phyloP scores from a whole-genome alignment of 2,329 filamentous ascomycete species.

The Didymella segeticola region DNA sequence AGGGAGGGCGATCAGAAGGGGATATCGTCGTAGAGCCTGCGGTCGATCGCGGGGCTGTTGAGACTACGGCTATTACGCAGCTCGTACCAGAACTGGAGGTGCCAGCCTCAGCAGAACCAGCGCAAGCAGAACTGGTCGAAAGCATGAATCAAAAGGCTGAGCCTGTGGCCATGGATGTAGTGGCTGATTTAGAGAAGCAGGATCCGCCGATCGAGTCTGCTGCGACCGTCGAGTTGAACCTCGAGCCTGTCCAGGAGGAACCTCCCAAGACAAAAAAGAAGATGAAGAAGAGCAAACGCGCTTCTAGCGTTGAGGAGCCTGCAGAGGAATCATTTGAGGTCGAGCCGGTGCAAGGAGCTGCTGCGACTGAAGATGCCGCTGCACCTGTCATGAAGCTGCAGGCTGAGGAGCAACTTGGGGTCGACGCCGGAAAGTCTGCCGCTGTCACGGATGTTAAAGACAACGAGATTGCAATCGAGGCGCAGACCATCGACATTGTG shows the following conservation, averaged over 20 bases:
- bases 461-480: neutral
- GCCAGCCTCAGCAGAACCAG: neutral
- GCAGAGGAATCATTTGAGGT: neutral
- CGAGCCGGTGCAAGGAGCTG: too few relatives aligned
- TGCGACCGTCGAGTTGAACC: neutral
- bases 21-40: neutral
- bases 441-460: neutral
- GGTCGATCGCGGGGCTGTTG: neutral
- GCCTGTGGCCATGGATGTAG: neutral
- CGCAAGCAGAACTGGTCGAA: neutral
- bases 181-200: neutral
- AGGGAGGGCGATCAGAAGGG: neutral
- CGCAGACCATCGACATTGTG: neutral
- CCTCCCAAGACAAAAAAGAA: constrained; percentile 36
- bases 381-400: neutral
- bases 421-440: neutral
- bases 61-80: neutral
- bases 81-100: neutral
- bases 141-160: neutral
- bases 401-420: neutral
- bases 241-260: constrained; percentile 6
- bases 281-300: constrained; percentile 32
- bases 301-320: constrained; percentile 22
- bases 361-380: neutral
- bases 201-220: constrained; percentile 8